phyloP scores from a whole-genome alignment of 2,329 filamentous ascomycete genomes.

The Aspergillus udagawae region DNA sequence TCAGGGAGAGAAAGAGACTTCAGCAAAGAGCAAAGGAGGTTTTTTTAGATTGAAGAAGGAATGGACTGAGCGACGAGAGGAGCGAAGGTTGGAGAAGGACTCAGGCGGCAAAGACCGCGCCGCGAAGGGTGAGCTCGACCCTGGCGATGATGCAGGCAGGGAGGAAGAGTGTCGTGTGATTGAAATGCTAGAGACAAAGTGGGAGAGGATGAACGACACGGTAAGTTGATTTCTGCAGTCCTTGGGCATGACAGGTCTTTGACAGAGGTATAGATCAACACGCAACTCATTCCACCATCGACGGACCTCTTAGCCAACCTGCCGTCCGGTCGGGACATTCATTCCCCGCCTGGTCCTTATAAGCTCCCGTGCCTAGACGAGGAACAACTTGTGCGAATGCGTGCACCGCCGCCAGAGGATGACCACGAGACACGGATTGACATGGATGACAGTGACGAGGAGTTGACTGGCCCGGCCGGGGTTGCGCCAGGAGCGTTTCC shows the following conservation, averaged over 20 bases:
- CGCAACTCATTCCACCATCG: slow-evolving; percentile 69
- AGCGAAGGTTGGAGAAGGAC: slow-evolving; percentile 70
- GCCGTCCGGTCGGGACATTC: slow-evolving; percentile 84
- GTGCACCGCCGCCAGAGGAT: slow-evolving; percentile 52
- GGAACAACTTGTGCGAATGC: slow-evolving; percentile 57
- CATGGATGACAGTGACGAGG: slow-evolving; percentile 44
- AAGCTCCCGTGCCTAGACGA: slow-evolving; percentile 61
- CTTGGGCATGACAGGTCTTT: background rate
- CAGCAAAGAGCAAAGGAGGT: slow-evolving; percentile 21
- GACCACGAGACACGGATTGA: slow-evolving; percentile 39
- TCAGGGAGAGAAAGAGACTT: slow-evolving; percentile 44
- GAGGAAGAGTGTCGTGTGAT: slow-evolving; percentile 81
- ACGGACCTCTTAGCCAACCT: slow-evolving; percentile 71
- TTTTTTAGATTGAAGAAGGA: slow-evolving; percentile 64
- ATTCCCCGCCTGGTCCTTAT: slow-evolving; percentile 63
- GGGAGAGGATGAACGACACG: slow-evolving; percentile 90
- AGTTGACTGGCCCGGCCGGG: slow-evolving; percentile 15
- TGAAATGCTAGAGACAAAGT: slow-evolving; percentile 82
- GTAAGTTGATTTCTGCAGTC: slow-evolving; percentile 47
- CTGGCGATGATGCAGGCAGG: slow-evolving; percentile 74
- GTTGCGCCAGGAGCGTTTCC: slow-evolving; percentile 34
- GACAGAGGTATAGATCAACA: slow-evolving; percentile 60
- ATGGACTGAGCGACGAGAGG: slow-evolving; percentile 72
- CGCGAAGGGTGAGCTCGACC: slow-evolving; percentile 30
- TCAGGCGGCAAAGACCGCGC: slow-evolving; percentile 36